Base-by-base conservation (phyloP, 495 filamentous ascomycete genomes). In the Penicillium paxilli region DNA sequence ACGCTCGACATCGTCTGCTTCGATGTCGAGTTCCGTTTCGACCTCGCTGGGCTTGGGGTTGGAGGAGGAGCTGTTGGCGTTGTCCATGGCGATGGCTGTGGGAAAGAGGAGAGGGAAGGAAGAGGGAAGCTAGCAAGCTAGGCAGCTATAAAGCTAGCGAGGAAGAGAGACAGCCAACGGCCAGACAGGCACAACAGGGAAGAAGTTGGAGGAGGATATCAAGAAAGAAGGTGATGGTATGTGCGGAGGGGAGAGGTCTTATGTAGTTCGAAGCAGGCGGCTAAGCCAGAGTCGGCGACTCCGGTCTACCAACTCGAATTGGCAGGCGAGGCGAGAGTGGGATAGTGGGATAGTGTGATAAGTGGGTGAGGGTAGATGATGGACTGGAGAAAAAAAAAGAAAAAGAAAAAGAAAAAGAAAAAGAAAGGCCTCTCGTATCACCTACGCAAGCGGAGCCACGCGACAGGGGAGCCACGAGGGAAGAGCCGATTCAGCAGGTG, bases 1-100 rank as follows among this genome's bases (percentile, higher is more conserved):
- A 0, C 52, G 58, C 21, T 63, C 60, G 30, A 17, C 11, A 23
- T 62, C 62, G 10, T 57, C 50, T 7, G 65, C 49, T 44, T 68
- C 63, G 30, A 59, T 52, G 19, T 64, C 63, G 38, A 55, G 5
- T 14, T 64, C 60, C 7, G 47, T 38, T 19, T 38, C 14, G 16
- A 19, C 8, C n/a, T 38, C n/a, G 4, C n/a, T 16, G 35, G 9
- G 21, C 52, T 35, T 64, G 42, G 24, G 24, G 25, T 58, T 21
- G 14, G 56, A 5, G 19, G 40, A 9, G 11, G n/a, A n/a, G n/a
- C n/a, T n/a, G 32, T 46, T 5, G 51, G 24, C n/a, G n/a, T n/a
- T n/a, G 11, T 60, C 48, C 57, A 57, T 53, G 52, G 23, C 24
- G 58, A 57, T 23, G 24, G 40, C 47, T 52, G 52, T 48, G 1